These are phyloP conservation scores for Zymoseptoria brevis DNA, from an alignment of 2,329 filamentous ascomycete species.

Conservation along the genomic window DNA sequence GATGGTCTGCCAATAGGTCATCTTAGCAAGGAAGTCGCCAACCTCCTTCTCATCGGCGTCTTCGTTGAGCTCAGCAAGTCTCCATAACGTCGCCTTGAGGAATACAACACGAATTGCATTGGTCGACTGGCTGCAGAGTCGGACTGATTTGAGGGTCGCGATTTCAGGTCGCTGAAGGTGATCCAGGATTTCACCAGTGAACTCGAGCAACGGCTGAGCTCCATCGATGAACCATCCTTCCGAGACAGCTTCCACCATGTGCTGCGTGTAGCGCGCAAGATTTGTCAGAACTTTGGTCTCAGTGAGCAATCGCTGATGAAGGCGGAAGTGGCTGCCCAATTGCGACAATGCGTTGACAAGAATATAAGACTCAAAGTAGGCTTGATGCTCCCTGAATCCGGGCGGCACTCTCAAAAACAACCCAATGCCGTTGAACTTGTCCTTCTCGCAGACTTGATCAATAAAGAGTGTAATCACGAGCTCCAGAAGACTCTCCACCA, in stretches of 20 bases:
- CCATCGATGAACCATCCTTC: constrained; percentile 96
- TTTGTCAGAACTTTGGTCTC: constrained; percentile 84
- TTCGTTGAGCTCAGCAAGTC: constrained; percentile 75
- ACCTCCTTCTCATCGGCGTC: constrained; percentile 54
- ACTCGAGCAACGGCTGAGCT: constrained; percentile 74
- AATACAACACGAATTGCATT: constrained; percentile 68
- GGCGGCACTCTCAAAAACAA: constrained; percentile 83
- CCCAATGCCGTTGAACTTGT: constrained; percentile 83
- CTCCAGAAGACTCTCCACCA: constrained; percentile 69
- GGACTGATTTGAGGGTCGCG: constrained; percentile 70
- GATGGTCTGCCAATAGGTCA: constrained; percentile 93
- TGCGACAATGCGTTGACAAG: constrained; percentile 66
- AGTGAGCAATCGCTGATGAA: constrained; percentile 62
- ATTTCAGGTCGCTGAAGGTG: constrained; percentile 82
- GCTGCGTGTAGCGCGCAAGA: constrained; percentile 67
- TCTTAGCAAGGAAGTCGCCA: constrained; percentile 67
- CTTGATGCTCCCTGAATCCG: constrained; percentile 88
- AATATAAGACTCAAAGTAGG: constrained; percentile 88
- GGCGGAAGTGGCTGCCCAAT: constrained; percentile 60
- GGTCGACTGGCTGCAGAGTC: constrained; percentile 82
- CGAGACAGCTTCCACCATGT: constrained; percentile 83
- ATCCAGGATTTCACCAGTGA: constrained; percentile 75
- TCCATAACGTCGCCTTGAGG: constrained; percentile 68
- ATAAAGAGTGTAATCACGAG: constrained; percentile 72
- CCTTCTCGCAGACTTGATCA: constrained; percentile 75